Evolutionary conservation across 2,329 filamentous ascomycete species (phyloP).

Genomic region (Aspergillus proliferans): DNA sequence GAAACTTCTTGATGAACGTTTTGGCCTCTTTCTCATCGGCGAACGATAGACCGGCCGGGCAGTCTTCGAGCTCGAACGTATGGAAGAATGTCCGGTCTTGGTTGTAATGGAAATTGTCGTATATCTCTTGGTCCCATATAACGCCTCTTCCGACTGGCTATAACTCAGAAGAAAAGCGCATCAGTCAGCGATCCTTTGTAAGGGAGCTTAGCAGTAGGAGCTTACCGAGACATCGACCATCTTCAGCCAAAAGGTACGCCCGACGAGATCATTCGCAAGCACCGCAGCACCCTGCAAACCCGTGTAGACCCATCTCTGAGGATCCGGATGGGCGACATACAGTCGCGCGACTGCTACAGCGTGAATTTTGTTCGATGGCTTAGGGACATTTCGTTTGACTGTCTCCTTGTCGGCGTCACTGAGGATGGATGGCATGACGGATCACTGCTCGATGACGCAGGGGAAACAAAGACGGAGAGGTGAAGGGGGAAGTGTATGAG

Average conservation of each 20-base stretch:
- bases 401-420: constrained; percentile 93
- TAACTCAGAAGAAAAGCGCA: constrained; percentile 4
- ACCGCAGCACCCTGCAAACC: constrained; percentile 88
- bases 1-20: constrained; percentile 95
- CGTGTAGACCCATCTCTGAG: constrained; percentile 84
- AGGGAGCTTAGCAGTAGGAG: constrained; percentile 14
- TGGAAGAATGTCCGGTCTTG: constrained; percentile 97
- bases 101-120: constrained; percentile 90
- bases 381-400: constrained; percentile 89
- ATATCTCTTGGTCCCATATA: constrained; percentile 97
- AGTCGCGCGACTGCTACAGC: constrained; percentile 88
- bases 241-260: constrained; percentile 96
- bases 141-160: constrained; percentile 75
- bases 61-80: constrained; percentile 92
- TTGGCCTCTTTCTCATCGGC: constrained; percentile 96
- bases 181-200: constrained; percentile 6
- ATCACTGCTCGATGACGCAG: constrained; percentile 3
- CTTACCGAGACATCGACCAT: constrained; percentile 91
- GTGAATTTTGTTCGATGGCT: constrained; percentile 93
- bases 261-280: constrained; percentile 86
- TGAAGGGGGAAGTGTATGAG: constrained; percentile 9
- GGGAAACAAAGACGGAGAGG: constrained; percentile 1
- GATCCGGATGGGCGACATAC: constrained; percentile 85
- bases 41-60: constrained; percentile 83
- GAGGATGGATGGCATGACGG: constrained; percentile 59